A percentile compares a stretch with the other conserved stretches of the same genome.
These are phyloP conservation scores for Russula sp. DNA, from an alignment of 768 basidiomycete genomes.

Conservation along the genomic window DNA sequence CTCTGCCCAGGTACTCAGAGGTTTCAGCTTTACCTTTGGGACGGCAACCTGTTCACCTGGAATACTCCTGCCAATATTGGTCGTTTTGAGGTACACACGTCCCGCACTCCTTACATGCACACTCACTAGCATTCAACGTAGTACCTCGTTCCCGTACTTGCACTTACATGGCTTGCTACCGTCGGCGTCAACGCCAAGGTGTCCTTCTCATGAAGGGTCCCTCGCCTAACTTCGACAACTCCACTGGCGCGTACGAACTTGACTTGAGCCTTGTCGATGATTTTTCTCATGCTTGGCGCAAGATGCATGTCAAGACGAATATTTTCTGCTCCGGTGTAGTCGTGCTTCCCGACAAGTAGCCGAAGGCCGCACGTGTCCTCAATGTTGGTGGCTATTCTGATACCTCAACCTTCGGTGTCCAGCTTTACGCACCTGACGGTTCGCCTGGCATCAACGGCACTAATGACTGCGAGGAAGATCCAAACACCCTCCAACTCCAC, in stretches of 20 bases:
- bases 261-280: conserved; percentile 51
- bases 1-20: conserved; percentile 57
- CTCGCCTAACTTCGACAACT: conserved; percentile 54
- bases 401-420: conserved; percentile 64
- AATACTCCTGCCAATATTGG: conserved; percentile 60
- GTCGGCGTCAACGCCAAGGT: conserved; percentile 79
- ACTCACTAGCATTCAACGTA: conserved; percentile 20
- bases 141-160: conserved; percentile 50
- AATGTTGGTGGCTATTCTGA: conserved; percentile 69
- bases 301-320: conserved; percentile 70
- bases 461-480: conserved; percentile 76
- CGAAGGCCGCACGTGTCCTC: conserved; percentile 44
- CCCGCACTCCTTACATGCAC: neutral
- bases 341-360: conserved; percentile 64
- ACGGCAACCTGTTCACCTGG: conserved; percentile 49
- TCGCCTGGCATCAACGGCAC: conserved; percentile 62
- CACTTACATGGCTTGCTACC: conserved; percentile 69
- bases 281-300: conserved; percentile 53
- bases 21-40: conserved; percentile 37
- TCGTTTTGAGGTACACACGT: conserved; percentile 55
- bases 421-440: conserved; percentile 69
- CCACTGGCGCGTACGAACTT: conserved; percentile 75
- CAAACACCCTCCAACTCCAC: conserved; percentile 45
- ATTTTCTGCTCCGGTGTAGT: conserved; percentile 76
- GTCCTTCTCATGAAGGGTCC: conserved; percentile 71